These are phyloP conservation scores for Calonectria pseudoreteaudii DNA, from an alignment of 2,329 filamentous ascomycete species.

Conservation along the genomic window DNA sequence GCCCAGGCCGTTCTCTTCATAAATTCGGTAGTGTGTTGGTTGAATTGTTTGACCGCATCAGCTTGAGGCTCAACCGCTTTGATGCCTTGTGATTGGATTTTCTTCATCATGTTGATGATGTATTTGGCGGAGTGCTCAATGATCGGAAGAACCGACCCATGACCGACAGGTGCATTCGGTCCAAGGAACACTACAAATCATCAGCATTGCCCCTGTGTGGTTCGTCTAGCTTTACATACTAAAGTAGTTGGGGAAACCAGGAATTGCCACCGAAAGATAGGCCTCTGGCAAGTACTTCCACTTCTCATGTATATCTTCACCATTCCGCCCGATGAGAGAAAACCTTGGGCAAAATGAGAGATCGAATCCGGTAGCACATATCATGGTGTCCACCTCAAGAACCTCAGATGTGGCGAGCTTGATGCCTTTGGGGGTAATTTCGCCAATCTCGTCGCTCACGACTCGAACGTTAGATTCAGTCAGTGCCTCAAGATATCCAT, in stretches of 20 bases:
- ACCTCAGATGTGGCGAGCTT: neutral
- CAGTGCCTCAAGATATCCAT: constrained; percentile 19
- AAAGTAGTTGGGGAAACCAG: constrained; percentile 25
- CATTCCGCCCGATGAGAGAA: constrained; percentile 1
- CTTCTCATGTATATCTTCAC: neutral
- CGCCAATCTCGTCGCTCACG: neutral
- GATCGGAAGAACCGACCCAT: constrained; percentile 7
- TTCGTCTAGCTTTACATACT: neutral
- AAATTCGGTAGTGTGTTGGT: neutral
- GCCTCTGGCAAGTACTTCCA: constrained; percentile 13
- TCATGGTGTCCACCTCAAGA: constrained; percentile 10
- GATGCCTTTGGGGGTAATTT: neutral
- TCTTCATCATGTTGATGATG: constrained; percentile 14
- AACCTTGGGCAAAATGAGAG: constrained; percentile 20
- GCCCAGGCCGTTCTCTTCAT: constrained; percentile 14
- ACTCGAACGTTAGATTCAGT: constrained; percentile 9
- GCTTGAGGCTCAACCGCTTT: neutral
- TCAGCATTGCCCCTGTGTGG: neutral
- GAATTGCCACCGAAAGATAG: constrained; percentile 17
- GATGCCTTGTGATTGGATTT: constrained; percentile 12
- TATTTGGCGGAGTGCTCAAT: constrained; percentile 11
- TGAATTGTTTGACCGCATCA: neutral
- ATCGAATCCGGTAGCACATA: constrained; percentile 24
- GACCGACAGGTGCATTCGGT: constrained; percentile 7
- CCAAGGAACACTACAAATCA: neutral